These are phyloP conservation scores for Yamadazyma scolyti DNA, from an alignment of 805 yeast genomes.

Conservation along the genomic window DNA sequence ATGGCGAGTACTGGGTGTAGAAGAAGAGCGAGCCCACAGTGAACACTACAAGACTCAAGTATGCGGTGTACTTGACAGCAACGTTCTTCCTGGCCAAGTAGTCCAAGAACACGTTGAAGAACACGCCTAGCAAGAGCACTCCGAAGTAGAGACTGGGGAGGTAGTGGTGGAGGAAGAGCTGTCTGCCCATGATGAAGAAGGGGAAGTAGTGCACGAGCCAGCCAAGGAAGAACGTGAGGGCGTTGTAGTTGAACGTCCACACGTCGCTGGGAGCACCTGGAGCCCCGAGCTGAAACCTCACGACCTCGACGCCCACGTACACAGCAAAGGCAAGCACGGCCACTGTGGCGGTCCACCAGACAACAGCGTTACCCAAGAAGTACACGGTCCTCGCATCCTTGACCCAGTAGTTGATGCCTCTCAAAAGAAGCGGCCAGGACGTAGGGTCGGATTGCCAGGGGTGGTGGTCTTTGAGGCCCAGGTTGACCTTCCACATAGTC, in stretches of 20 bases:
- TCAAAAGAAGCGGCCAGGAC: conserved; percentile 68
- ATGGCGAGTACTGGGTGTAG: conserved; percentile 62
- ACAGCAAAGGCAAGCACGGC: conserved; percentile 48
- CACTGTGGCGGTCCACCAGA: conserved; percentile 71
- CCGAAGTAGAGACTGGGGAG: conserved; percentile 91
- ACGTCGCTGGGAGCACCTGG: conserved; percentile 47
- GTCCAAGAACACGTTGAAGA: conserved; percentile 47
- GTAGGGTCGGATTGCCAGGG: conserved; percentile 67
- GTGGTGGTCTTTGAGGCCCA: conserved; percentile 65
- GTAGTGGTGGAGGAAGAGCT: conserved; percentile 89
- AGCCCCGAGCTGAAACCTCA: conserved; percentile 61
- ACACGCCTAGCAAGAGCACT: conserved; percentile 69
- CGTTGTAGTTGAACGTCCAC: conserved; percentile 62
- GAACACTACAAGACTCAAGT: conserved; percentile 44
- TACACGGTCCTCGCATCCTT: conserved; percentile 59
- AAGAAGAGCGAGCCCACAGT: conserved; percentile 48
- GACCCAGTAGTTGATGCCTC: conserved; percentile 85
- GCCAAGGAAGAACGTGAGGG: conserved; percentile 60
- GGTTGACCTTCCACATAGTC: conserved; percentile 76
- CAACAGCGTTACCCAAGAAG: conserved; percentile 72
- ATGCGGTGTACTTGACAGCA: conserved; percentile 43
- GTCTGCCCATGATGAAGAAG: conserved; percentile 86
- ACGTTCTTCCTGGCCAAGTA: conserved; percentile 35
- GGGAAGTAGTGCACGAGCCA: conserved; percentile 73
- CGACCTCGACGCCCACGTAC: conserved; percentile 43